Evolutionary conservation across 352 stramenopile genomes (phyloP), one percentile per base, ranked within the genome.

Genomic region (Phytopythium vexans): DNA sequence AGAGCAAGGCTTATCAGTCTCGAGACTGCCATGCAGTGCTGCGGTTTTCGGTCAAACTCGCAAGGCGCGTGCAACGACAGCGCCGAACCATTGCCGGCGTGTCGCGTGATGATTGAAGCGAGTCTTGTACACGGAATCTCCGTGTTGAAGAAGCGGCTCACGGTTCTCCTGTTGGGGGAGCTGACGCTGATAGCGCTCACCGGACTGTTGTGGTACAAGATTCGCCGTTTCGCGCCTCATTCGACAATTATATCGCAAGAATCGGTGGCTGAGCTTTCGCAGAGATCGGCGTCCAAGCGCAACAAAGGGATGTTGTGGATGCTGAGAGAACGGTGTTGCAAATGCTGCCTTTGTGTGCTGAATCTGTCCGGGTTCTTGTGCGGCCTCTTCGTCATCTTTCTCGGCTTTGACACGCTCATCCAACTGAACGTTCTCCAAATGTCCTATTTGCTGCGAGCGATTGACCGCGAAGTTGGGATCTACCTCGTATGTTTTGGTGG

Each of bases 371-470:
- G 47, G 11, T 60, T 55, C 12, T 59, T 70, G 16, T 47, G 62
- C 7, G 72, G 69, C 0, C 33, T 79, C 34, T 41, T 72, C 4
- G 50, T 82, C 2, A 41, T 84, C 34, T 64, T 66, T 46, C 62
- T 79, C 1, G 79, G 79, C 2, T 11, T 87, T 10, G 82, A 92
- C 49, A 58, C 70, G 0, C 59, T 89, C 40, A 81, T 80, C 11
- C 62, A 87, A 33, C 66, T 89, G 41, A 92, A 89, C 48, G 68
- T 92, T 33, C 61, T 90, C 11, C 77, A 87, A 44, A 45, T 89
- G 1, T 84, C 82, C 42, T 74, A 76, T 31, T 32, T 89, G 31
- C 45, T 90, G 9, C 66, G 62, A 1, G 66, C 80, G 4, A 79
- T 88, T 43, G 75, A 88, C 41, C 73, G 67, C 11, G 63, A 71